These are phyloP conservation scores for Candida corydali DNA, from an alignment of 805 yeast species.

Conservation along the genomic window DNA sequence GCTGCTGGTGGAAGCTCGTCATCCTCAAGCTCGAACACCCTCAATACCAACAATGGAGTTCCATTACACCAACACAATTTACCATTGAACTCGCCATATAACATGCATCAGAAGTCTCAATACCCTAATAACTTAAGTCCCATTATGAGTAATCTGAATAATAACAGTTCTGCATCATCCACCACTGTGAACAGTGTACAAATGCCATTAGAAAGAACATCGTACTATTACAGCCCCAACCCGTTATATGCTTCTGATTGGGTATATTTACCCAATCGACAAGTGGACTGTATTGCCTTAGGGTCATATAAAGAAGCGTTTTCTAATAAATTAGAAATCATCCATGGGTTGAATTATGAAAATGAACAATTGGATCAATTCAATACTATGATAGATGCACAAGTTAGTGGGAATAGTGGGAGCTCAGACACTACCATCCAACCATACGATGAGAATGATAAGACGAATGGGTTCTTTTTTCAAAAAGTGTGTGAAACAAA, in stretches of 20 bases:
- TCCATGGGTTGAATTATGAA: conserved; percentile 27
- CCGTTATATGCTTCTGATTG: conserved; percentile 37
- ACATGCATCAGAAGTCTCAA: conserved; percentile 5
- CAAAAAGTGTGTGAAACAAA: conserved; percentile 46
- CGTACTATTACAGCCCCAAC: conserved; percentile 23
- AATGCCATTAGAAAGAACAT: conserved; percentile 14
- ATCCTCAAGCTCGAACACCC: conserved; percentile 1
- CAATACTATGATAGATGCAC: conserved; percentile 10
- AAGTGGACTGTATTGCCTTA: conserved; percentile 53
- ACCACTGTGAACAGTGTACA: conserved; percentile 1
- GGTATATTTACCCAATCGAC: conserved; percentile 19
- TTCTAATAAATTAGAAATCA: conserved; percentile 58
- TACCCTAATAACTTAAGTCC: conserved; percentile 2
- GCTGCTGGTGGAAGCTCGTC: conserved; percentile 2
- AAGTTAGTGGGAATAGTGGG: conserved; percentile 3
- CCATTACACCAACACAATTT: neutral
- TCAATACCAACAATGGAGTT: neutral
- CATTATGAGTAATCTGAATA: neutral
- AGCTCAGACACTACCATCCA: conserved; percentile 1
- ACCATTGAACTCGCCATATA: conserved; percentile 6
- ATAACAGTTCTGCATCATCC: neutral
- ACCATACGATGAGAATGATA: conserved; percentile 9
- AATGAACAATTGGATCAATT: conserved; percentile 13
- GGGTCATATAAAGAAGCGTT: conserved; percentile 79
- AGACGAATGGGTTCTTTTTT: conserved; percentile 37